Percentiles rank a stretch among this genome's conserved stretches.
Evolutionary conservation across 2,329 filamentous ascomycete species (phyloP).

Genomic region (Phaeosphaeria sp.): DNA sequence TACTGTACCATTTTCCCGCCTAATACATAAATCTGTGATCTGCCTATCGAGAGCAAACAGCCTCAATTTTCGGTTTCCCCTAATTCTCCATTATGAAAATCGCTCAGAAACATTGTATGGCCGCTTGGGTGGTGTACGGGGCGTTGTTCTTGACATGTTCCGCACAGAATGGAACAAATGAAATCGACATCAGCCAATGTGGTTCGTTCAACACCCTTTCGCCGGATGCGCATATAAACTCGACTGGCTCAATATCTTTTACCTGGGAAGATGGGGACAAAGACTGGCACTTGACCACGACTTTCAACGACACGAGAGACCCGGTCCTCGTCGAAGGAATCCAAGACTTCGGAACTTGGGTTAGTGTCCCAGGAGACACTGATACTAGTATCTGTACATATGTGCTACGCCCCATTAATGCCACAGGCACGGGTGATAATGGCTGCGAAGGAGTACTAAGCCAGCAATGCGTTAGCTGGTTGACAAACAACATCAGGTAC

Average conservation of each 20-base stretch:
- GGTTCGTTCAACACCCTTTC: not conserved
- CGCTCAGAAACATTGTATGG: not conserved
- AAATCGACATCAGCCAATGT: not conserved
- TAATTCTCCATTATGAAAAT: not conserved
- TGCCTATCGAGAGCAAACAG: too few relatives aligned
- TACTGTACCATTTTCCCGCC: not conserved
- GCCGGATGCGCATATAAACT: not conserved
- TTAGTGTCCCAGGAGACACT: not conserved
- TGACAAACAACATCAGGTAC: not conserved
- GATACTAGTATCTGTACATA: not conserved
- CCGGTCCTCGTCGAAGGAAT: not conserved
- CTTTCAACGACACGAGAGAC: constrained; percentile 2
- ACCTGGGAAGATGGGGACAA: not conserved
- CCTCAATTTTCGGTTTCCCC: too few relatives aligned
- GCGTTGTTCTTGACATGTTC: not conserved
- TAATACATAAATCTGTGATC: too few relatives aligned
- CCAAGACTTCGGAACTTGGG: constrained; percentile 2
- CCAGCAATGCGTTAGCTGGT: not conserved
- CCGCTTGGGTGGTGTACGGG: not conserved
- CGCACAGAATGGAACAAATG: not conserved
- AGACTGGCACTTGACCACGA: constrained; percentile 4
- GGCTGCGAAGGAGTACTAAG: constrained; percentile 1
- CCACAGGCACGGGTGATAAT: not conserved
- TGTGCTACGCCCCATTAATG: not conserved
- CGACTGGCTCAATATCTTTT: constrained; percentile 4